Conservation (phyloP, 2,329 filamentous ascomycete species). For the Ascochyta viciae-villosae region DNA sequence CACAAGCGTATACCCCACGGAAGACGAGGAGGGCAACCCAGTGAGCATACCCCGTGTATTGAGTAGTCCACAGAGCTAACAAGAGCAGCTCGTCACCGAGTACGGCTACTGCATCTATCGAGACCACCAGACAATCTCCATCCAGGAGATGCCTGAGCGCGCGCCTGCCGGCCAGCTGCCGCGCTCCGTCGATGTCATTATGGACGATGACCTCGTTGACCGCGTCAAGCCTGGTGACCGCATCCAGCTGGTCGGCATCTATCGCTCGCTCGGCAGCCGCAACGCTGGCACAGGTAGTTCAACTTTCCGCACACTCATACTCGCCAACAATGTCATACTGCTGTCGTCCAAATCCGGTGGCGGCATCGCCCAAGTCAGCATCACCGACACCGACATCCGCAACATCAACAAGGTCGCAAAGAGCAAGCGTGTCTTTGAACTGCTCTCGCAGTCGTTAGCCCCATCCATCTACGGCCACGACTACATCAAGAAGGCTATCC, state of each 20-base stretch:
- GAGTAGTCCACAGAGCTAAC: background rate
- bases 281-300: conserved; percentile 91
- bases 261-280: conserved; percentile 90
- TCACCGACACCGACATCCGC: conserved; percentile 95
- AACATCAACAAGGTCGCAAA: conserved; percentile 99
- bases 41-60: conserved; percentile 45
- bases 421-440: conserved; percentile 89
- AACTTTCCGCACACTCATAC: conserved; percentile 90
- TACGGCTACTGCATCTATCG: conserved; percentile 96
- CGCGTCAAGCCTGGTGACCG: conserved; percentile 93
- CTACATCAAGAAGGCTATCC: conserved; percentile 96
- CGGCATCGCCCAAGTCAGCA: conserved; percentile 86
- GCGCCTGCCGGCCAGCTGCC: conserved; percentile 95
- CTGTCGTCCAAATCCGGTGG: conserved; percentile 96
- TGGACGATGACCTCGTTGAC: conserved; percentile 96
- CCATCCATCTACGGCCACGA: conserved; percentile 97
- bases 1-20: conserved; percentile 90
- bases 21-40: conserved; percentile 91
- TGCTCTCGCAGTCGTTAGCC: conserved; percentile 91
- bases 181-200: conserved; percentile 91
- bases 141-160: conserved; percentile 98
- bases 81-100: conserved; percentile 76
- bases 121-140: conserved; percentile 96
- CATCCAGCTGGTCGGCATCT: conserved; percentile 96
- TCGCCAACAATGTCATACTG: conserved; percentile 94